Evolutionary conservation across 352 stramenopile genomes (phyloP).

Genomic region (Pythium biforme): DNA sequence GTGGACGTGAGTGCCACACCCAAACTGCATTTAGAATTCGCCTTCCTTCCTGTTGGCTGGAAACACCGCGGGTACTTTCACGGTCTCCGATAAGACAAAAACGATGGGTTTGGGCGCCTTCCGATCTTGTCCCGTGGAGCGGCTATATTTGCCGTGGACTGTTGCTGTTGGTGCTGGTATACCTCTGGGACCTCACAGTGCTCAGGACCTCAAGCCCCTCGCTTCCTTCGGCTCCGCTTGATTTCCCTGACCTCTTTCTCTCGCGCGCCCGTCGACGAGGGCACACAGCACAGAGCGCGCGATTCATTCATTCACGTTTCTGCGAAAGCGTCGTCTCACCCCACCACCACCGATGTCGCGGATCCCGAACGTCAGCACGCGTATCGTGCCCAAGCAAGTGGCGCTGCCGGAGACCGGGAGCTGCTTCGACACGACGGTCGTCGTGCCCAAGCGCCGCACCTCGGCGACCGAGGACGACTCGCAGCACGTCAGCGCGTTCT

Average conservation of each 20-base stretch:
- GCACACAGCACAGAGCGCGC: background rate
- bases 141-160: too few relatives aligned
- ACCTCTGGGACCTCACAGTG: too few relatives aligned
- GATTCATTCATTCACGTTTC: constrained; percentile 25
- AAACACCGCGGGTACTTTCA: too few relatives aligned
- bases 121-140: too few relatives aligned
- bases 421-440: constrained; percentile 92
- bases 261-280: too few relatives aligned
- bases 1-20: constrained; percentile 44
- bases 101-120: too few relatives aligned
- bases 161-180: too few relatives aligned
- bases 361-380: constrained; percentile 83
- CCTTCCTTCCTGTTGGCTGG: too few relatives aligned
- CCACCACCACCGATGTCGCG: constrained; percentile 65
- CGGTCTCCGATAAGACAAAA: too few relatives aligned
- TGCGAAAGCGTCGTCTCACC: constrained; percentile 13
- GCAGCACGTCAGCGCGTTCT: constrained; percentile 85
- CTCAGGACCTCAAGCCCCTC: background rate
- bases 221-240: too few relatives aligned
- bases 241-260: too few relatives aligned
- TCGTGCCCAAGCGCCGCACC: constrained; percentile 56
- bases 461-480: constrained; percentile 68
- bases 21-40: background rate
- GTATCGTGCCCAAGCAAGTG: constrained; percentile 76
- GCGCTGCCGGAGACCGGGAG: constrained; percentile 89